phyloP scores from a whole-genome alignment of 129 eudicot species.

The Tagetes erecta region DNA sequence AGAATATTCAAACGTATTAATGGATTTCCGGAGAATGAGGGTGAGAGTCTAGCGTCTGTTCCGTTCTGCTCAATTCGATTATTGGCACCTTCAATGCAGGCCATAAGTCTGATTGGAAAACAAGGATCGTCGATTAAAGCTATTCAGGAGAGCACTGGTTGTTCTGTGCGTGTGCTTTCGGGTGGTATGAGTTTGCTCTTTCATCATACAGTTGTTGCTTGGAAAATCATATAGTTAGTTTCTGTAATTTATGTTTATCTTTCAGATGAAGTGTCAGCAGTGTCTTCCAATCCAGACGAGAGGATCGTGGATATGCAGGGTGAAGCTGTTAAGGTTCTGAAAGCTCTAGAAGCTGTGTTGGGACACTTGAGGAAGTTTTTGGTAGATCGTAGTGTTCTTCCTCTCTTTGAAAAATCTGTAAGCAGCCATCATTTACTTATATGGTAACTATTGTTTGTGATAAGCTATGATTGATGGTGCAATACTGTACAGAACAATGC shows the following conservation, averaged over 20 bases:
- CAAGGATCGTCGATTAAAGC: constrained; percentile 78
- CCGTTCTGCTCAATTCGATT: constrained; percentile 64
- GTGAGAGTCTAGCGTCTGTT: constrained; percentile 37
- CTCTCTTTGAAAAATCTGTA: constrained; percentile 75
- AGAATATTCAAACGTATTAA: constrained; percentile 65
- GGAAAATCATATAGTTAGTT: background rate
- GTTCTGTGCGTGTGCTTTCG: constrained; percentile 70
- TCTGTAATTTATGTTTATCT: constrained; percentile 6
- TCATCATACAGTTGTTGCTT: background rate
- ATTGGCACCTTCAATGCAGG: constrained; percentile 74
- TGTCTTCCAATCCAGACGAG: constrained; percentile 62
- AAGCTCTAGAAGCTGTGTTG: constrained; percentile 71
- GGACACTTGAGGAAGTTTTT: constrained; percentile 82
- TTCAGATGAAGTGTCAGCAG: constrained; percentile 58
- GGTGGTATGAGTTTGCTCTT: constrained; percentile 45
- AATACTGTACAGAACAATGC: constrained; percentile 44
- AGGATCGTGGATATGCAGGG: constrained; percentile 83
- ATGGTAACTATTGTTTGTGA: background rate
- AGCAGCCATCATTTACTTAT: constrained; percentile 28
- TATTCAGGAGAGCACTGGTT: constrained; percentile 74
- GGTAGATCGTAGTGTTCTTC: constrained; percentile 80
- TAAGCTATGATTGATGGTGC: background rate
- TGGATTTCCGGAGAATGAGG: constrained; percentile 63
- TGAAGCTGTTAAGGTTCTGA: constrained; percentile 66
- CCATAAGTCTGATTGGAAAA: constrained; percentile 69